Base-by-base conservation (phyloP, 225 moss, liverwort and hornwort genomes). In the Anthoceros angustus region DNA sequence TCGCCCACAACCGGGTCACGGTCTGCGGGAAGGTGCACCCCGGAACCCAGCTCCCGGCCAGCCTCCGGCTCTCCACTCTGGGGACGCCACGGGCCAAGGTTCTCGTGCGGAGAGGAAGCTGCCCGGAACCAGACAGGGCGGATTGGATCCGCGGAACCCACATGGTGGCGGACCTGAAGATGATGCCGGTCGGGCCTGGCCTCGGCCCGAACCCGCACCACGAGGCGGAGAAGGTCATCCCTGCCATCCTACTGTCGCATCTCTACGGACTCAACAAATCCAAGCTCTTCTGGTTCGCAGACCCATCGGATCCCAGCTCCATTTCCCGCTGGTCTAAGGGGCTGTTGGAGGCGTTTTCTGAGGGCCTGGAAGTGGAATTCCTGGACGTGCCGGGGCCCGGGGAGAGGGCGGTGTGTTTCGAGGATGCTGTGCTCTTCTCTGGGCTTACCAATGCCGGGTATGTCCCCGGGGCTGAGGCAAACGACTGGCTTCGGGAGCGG, bases 151-250 rank as follows among this genome's bases (percentile, higher is more conserved):
- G 70, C 50, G 94, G 90, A 8, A 79, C 80, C 20, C 94, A 95
- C 62, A 90, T 95, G 94, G 90, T 95, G 10, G 94, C 87, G 24
- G 94, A 95, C 71, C 78, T 86, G 83, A 95, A 90, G 85, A 84
- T 90, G 69, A 90, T 95, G 90, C 94, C 94, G 11, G 73, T 81
- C 60, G 90, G 94, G 32, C 88, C 76, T 24, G 80, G 74, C 63
- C 77, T 85, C 14, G 90, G 94, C 8, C 94, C 94, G 25, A 95
- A 88, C 55, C 94, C 94, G 45, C 94, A 95, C 69, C 94, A 95
- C 73, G 94, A 95, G 76, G 90, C 94, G 42, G 94, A 95, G 63
- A 95, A 95, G 63, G 77, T 95, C 60, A 77, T 95, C 65, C 94
- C 94, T 8, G 94, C 90, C 39, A 85, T 95, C 76, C 71, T 95